These are phyloP conservation scores for Zygotorulaspora mrakii DNA, from an alignment of 1,139 yeast genomes.

Conservation along the genomic window DNA sequence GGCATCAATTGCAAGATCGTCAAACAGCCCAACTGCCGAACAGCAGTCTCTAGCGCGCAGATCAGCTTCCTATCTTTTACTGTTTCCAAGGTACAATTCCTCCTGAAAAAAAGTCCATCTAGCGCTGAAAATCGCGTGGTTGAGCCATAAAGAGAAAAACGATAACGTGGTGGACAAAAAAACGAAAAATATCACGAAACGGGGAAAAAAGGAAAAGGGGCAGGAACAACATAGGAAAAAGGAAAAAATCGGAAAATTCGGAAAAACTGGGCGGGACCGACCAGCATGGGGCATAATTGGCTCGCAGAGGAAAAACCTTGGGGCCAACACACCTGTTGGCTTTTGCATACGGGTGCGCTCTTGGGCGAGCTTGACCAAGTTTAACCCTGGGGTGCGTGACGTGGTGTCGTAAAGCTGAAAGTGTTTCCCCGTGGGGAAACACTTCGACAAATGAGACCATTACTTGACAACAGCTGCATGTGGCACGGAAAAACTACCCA, in stretches of 20 bases:
- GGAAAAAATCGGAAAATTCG: background rate
- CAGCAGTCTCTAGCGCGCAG: no score
- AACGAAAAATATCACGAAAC: background rate
- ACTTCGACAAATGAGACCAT: no score
- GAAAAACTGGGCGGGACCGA: conserved; percentile 3
- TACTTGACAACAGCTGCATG: no score
- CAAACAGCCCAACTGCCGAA: no score
- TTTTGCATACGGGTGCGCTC: no score
- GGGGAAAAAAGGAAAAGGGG: no score
- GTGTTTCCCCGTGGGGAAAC: conserved; percentile 4
- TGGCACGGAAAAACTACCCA: no score
- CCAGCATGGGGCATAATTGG: background rate
- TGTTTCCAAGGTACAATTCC: background rate
- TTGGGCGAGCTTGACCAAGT: background rate
- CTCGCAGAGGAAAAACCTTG: background rate
- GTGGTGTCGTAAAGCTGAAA: background rate
- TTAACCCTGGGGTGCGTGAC: background rate
- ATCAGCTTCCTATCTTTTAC: conserved; percentile 3
- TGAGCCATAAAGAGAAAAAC: background rate
- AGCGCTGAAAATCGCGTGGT: conserved; percentile 4
- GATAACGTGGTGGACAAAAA: conserved; percentile 4
- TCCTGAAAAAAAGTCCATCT: background rate
- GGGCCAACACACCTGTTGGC: no score
- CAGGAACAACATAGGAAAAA: conserved; percentile 1
- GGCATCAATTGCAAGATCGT: no score